Conservation (phyloP, 495 filamentous ascomycete genomes). For the Penicillium tannophilum region DNA sequence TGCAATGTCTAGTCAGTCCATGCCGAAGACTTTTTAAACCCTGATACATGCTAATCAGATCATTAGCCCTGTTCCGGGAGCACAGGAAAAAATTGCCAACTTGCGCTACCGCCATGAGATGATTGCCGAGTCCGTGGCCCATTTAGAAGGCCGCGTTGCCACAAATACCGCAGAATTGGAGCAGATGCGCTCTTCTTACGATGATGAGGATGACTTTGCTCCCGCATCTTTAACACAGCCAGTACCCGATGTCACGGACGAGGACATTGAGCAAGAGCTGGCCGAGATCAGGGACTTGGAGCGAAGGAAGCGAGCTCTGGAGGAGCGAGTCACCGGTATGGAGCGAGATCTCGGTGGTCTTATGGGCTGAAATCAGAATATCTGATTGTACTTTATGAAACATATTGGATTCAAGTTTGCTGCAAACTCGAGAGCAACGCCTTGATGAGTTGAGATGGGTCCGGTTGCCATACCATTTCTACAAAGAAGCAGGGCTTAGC, state of each 20-base stretch:
- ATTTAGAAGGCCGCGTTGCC: constrained; percentile 78
- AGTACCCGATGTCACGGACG: constrained; percentile 59
- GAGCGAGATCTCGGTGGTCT: constrained; percentile 77
- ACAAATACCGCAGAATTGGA: constrained; percentile 76
- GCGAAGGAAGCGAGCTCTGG: constrained; percentile 80
- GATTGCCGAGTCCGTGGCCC: constrained; percentile 70
- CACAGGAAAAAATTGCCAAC: constrained; percentile 72
- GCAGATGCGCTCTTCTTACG: constrained; percentile 63
- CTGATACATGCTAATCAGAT: not conserved
- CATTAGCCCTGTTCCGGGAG: constrained; percentile 72
- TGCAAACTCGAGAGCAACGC: not conserved
- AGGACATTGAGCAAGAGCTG: constrained; percentile 83
- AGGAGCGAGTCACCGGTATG: constrained; percentile 77
- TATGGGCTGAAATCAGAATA: constrained; percentile 40
- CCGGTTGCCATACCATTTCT: not conserved
- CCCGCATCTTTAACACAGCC: constrained; percentile 44
- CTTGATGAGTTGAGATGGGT: not conserved
- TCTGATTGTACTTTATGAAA: not conserved
- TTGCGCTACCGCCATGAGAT: constrained; percentile 72
- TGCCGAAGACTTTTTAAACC: not conserved
- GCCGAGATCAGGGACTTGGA: constrained; percentile 98
- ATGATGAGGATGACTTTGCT: constrained; percentile 39
- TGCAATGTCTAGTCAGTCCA: constrained; percentile 78
- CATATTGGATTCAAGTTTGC: not conserved
- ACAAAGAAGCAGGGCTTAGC: not conserved